A percentile compares a stretch with the other conserved stretches of the same genome.
Evolutionary conservation across 2,329 filamentous ascomycete species (phyloP).

Genomic region (Sarocladium oryzae): DNA sequence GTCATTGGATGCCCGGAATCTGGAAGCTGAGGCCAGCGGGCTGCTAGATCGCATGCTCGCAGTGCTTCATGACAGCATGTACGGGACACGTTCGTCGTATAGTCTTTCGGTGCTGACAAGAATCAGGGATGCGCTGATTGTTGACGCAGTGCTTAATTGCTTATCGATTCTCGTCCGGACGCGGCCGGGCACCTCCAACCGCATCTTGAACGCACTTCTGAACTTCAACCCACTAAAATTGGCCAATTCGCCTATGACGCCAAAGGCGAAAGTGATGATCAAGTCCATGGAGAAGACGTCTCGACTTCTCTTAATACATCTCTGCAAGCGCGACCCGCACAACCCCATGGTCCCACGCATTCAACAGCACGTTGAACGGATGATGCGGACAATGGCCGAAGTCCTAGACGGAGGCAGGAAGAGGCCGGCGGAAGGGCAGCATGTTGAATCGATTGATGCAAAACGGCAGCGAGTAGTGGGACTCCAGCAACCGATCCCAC

Average conservation of each 20-base stretch:
- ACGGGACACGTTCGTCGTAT: constrained; percentile 25
- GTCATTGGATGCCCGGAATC: constrained; percentile 67
- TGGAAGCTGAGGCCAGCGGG: constrained; percentile 90
- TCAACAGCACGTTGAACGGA: constrained; percentile 78
- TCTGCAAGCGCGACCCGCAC: constrained; percentile 79
- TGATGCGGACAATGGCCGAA: constrained; percentile 71
- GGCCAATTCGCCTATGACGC: constrained; percentile 68
- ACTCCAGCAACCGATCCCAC: constrained; percentile 51
- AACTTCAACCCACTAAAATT: constrained; percentile 88
- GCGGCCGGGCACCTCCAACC: constrained; percentile 72
- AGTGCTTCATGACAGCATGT: constrained; percentile 82
- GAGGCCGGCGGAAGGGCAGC: constrained; percentile 63
- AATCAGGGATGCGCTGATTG: constrained; percentile 71
- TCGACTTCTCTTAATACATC: constrained; percentile 73
- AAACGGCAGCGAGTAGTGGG: constrained; percentile 68
- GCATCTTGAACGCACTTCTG: constrained; percentile 78
- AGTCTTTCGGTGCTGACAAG: constrained; percentile 12
- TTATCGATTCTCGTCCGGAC: constrained; percentile 76
- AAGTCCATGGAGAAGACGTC: constrained; percentile 95
- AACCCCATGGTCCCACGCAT: constrained; percentile 71
- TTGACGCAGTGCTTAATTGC: constrained; percentile 88
- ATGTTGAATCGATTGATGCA: constrained; percentile 66
- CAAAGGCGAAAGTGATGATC: constrained; percentile 73
- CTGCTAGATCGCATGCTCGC: constrained; percentile 82
- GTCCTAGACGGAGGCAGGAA: constrained; percentile 80